Conservation (phyloP, 2,329 filamentous ascomycete genomes). For the Fusarium sambucinum region DNA sequence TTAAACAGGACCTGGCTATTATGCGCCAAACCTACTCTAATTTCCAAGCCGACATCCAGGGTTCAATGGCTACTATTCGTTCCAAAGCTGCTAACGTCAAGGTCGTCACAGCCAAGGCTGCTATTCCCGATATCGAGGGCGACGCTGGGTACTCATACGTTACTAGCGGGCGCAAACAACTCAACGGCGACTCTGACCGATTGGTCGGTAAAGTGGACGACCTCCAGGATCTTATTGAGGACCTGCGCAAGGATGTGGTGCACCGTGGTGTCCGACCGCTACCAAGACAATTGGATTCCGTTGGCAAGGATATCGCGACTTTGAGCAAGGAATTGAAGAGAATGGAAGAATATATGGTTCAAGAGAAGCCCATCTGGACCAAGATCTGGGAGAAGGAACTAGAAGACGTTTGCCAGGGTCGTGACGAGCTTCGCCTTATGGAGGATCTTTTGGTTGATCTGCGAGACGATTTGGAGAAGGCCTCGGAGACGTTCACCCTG, state of each 20-base stretch:
- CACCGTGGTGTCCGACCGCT: conserved; percentile 90
- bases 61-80: conserved; percentile 86
- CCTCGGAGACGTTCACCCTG: conserved; percentile 89
- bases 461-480: conserved; percentile 95
- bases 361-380: conserved; percentile 96
- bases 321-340: conserved; percentile 90
- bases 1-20: conserved; percentile 90
- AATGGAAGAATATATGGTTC: conserved; percentile 90
- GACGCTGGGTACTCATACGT: conserved; percentile 89
- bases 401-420: conserved; percentile 94
- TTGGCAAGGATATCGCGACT: conserved; percentile 86
- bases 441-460: conserved; percentile 94
- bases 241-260: conserved; percentile 97
- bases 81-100: conserved; percentile 87
- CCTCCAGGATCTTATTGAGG: conserved; percentile 95
- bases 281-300: conserved; percentile 87
- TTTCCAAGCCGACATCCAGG: conserved; percentile 88
- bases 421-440: conserved; percentile 94
- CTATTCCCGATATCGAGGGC: conserved; percentile 77
- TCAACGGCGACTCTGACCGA: conserved; percentile 88
- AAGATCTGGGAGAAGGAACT: conserved; percentile 99
- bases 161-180: conserved; percentile 84
- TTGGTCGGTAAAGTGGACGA: conserved; percentile 95
- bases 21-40: conserved; percentile 92
- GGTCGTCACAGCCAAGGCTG: conserved; percentile 75